phyloP scores from a whole-genome alignment of 1,139 yeast species.

The Saccharomyces pastorianus region DNA sequence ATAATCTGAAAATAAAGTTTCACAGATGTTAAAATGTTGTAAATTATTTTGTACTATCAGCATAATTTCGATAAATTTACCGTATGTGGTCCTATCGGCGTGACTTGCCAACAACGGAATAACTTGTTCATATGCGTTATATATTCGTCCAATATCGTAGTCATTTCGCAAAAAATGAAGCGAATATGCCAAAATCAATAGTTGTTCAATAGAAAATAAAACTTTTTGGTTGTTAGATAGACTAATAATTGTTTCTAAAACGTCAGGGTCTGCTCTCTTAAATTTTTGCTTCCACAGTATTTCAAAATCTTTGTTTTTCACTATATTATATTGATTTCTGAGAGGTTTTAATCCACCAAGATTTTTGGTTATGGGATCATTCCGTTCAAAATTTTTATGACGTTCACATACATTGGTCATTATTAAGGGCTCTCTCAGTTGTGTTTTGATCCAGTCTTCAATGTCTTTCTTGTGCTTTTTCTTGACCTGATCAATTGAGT shows the following conservation, averaged over 20 bases:
- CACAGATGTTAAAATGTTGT: conserved; percentile 19
- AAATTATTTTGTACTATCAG: conserved; percentile 16
- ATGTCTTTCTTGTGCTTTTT: conserved; percentile 11
- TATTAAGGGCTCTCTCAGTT: conserved; percentile 7
- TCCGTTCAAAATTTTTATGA: neutral
- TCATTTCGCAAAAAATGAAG: conserved; percentile 9
- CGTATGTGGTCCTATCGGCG: conserved; percentile 3
- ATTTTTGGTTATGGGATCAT: neutral
- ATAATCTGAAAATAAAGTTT: conserved; percentile 23
- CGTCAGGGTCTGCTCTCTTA: conserved; percentile 10
- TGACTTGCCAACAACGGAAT: conserved; percentile 5
- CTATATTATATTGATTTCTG: neutral
- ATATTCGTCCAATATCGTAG: conserved; percentile 20
- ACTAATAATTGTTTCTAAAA: conserved; percentile 10
- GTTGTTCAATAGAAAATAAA: conserved; percentile 16
- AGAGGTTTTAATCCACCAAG: neutral
- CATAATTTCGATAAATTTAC: conserved; percentile 12
- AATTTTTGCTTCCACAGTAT: conserved; percentile 15
- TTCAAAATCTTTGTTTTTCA: neutral
- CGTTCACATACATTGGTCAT: neutral
- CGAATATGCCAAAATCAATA: conserved; percentile 13
- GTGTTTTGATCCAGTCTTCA: conserved; percentile 10
- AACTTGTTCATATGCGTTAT: conserved; percentile 10
- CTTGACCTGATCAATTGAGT: neutral
- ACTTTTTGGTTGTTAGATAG: conserved; percentile 7